Base-by-base conservation (phyloP, 1,284 basidiomycete species). In the Tilletia setariae region DNA sequence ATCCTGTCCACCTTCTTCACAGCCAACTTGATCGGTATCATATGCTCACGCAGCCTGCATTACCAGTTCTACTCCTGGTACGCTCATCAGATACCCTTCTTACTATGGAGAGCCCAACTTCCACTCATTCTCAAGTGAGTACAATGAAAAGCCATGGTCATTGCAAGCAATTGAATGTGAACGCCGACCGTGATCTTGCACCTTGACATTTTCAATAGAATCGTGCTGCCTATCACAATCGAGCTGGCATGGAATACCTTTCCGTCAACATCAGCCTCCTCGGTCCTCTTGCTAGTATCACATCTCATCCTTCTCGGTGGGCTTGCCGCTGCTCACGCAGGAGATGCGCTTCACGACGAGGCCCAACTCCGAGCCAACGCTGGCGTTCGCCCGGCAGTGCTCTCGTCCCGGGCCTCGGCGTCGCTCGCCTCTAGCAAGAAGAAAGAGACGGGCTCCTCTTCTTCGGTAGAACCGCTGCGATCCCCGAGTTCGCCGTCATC, bases 1-100 rank as follows among this genome's bases (percentile, higher is more conserved):
- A 87, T 92, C 46, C 87, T 89, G 11, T 90, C 90, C 0, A 86
- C 93, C 25, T 86, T 97, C 21, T 93, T 93, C 85, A 94, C 92
- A 1, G 91, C 91, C 16, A 98, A 98, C 80, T 83, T 98, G 64
- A 90, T 97, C 70, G 95, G 95, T 25, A 90, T 98, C 42, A 76
- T 91, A 2, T 97, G 91, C 82, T 92, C 96, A 16, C 88, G 96
- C n/a, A 96, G 94, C 16, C 84, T 99, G 66, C 95, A 99, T 83
- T 98, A 98, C 83, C 95, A 99, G 78, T 99, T 99, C 84, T 97
- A 97, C 83, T 90, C 91, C 3, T 98, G 95, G 96, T 98, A 98
- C 83, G 93, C 91, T 13, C 90, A 93, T 72, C 92, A 95, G 76
- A 83, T 96, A n/a, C 93, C 94, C 0, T 89, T 95, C 76, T 84